Conservation (phyloP, 306 rosid species). For the Lathyrus aphaca region DNA sequence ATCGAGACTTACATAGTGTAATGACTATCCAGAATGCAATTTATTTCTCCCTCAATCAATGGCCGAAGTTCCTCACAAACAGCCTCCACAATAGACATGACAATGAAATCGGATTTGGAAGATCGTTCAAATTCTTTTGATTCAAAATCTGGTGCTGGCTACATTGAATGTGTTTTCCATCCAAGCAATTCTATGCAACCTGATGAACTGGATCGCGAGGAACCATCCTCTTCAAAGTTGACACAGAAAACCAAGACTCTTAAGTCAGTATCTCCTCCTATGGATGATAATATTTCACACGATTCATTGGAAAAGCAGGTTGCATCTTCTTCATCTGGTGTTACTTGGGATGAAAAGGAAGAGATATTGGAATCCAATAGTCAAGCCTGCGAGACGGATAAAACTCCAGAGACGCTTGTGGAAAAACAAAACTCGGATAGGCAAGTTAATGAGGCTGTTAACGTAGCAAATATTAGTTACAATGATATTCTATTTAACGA, state of each 20-base stretch:
- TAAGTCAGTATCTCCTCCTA: constrained; percentile 51
- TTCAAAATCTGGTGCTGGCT: constrained; percentile 67
- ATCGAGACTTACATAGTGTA: constrained; percentile 38
- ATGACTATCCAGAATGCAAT: constrained; percentile 59
- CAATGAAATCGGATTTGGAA: constrained; percentile 48
- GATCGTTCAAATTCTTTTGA: constrained; percentile 65
- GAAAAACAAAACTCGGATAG: constrained; percentile 45
- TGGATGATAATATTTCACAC: constrained; percentile 54
- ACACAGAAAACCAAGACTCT: constrained; percentile 48
- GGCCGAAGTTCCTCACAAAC: constrained; percentile 43
- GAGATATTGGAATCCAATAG: constrained; percentile 69
- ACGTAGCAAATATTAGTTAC: constrained; percentile 47
- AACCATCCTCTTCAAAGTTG: constrained; percentile 54
- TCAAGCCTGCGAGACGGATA: constrained; percentile 50
- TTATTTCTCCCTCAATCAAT: constrained; percentile 45
- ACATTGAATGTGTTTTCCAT: constrained; percentile 70
- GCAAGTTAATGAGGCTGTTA: constrained; percentile 44
- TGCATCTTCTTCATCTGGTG: constrained; percentile 70
- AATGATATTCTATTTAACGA: constrained; percentile 45
- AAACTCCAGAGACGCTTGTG: constrained; percentile 45
- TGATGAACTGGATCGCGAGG: constrained; percentile 54
- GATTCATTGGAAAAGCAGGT: constrained; percentile 57
- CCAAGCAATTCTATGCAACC: constrained; percentile 56
- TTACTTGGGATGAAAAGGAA: constrained; percentile 90
- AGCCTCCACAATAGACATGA: constrained; percentile 47